A percentile compares a stretch with the other conserved stretches of the same genome.
Conservation (phyloP, 2,329 filamentous ascomycete species). For the Neoarthrinium moseri region DNA sequence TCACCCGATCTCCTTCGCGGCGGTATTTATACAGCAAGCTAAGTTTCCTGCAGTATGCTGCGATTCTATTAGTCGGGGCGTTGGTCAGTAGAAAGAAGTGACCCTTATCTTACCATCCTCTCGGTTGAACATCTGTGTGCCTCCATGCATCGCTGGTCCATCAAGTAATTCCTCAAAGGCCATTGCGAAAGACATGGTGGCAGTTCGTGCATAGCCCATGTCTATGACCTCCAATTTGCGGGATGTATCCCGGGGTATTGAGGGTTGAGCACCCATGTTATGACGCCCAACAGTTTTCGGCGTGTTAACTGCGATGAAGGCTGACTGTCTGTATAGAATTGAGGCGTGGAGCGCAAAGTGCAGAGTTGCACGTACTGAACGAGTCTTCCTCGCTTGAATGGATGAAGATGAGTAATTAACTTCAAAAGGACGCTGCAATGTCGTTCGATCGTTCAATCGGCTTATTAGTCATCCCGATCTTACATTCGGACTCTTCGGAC, state of each 20-base stretch:
- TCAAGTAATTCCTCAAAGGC: conserved; percentile 45
- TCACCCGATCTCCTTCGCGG: conserved; percentile 20
- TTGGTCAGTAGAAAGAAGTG: neutral
- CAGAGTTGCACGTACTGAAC: too few relatives aligned
- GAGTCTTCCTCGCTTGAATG: too few relatives aligned
- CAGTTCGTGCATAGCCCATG: conserved; percentile 42
- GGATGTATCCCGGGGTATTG: conserved; percentile 3
- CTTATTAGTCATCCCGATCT: too few relatives aligned
- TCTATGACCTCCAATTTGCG: conserved; percentile 36
- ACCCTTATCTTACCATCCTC: conserved; percentile 25
- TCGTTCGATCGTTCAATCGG: too few relatives aligned
- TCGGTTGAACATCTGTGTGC: conserved; percentile 33
- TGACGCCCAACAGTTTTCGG: too few relatives aligned
- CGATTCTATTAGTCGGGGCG: neutral
- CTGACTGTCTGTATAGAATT: too few relatives aligned
- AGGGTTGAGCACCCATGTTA: conserved; percentile 2
- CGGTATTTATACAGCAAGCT: conserved; percentile 25
- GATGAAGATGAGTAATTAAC: too few relatives aligned
- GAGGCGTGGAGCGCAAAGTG: too few relatives aligned
- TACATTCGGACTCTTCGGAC: too few relatives aligned
- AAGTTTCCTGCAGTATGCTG: conserved; percentile 19
- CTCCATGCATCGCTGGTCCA: conserved; percentile 48
- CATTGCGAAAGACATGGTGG: conserved; percentile 45
- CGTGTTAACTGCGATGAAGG: too few relatives aligned
- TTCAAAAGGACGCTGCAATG: too few relatives aligned